Evolutionary conservation across 768 basidiomycete species (phyloP).

Genomic region (Boletus insuetus): DNA sequence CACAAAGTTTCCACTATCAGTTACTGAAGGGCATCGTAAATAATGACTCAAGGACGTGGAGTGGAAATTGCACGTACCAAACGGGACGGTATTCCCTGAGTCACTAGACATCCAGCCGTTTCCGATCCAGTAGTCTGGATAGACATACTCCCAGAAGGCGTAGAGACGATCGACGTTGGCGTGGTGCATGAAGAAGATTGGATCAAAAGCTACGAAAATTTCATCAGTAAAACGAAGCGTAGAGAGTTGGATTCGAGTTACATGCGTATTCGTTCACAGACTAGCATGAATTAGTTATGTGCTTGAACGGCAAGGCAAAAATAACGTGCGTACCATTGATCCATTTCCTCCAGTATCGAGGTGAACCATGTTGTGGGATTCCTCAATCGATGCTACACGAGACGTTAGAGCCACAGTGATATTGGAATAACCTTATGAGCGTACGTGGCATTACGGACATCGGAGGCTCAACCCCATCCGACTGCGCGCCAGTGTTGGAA

Average conservation of each 20-base stretch:
- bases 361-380: constrained; percentile 18
- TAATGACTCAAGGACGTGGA: not conserved
- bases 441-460: not conserved
- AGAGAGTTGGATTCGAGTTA: not conserved
- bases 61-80: constrained; percentile 1
- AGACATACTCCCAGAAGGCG: constrained; percentile 23
- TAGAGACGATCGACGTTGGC: constrained; percentile 19
- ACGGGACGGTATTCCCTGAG: not conserved
- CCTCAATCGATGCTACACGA: constrained; percentile 13
- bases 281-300: not conserved
- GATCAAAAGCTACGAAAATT: constrained; percentile 10
- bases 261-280: constrained; percentile 18
- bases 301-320: not conserved
- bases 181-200: constrained; percentile 20
- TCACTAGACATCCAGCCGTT: constrained; percentile 6
- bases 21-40: not conserved
- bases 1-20: not conserved
- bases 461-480: not conserved
- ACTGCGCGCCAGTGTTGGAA: not conserved
- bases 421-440: not conserved
- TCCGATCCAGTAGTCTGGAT: constrained; percentile 16
- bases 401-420: not conserved
- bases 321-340: constrained; percentile 7
- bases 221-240: not conserved
- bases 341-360: constrained; percentile 14